phyloP scores from a whole-genome alignment of 768 basidiomycete species.

The Suillus placidus region DNA sequence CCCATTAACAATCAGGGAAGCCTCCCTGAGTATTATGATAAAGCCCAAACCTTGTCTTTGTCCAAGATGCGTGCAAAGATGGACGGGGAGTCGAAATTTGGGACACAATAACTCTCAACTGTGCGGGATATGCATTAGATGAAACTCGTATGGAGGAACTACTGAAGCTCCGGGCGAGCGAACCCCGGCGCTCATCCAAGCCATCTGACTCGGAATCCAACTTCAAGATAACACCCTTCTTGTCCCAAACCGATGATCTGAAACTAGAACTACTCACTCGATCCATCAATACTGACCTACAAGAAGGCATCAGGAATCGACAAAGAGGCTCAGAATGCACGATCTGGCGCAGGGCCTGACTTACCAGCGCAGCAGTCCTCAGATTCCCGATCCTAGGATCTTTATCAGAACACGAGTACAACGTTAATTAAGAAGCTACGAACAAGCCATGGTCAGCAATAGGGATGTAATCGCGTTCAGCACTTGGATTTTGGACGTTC shows the following conservation, averaged over 20 bases:
- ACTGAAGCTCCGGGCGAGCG: neutral
- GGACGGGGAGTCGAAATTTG: constrained; percentile 92
- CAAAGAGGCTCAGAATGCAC: neutral
- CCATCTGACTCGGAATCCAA: neutral
- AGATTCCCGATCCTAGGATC: constrained; percentile 74
- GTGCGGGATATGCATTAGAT: constrained; percentile 5
- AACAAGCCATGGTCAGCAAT: constrained; percentile 84
- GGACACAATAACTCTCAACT: constrained; percentile 94
- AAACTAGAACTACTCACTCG: constrained; percentile 47
- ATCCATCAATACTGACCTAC: constrained; percentile 78
- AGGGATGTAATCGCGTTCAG: constrained; percentile 67
- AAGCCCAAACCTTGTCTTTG: constrained; percentile 61
- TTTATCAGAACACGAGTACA: constrained; percentile 20
- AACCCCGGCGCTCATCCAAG: neutral
- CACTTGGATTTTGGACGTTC: constrained; percentile 56
- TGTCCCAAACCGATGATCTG: neutral
- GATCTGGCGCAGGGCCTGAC: constrained; percentile 18
- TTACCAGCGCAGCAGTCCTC: constrained; percentile 75
- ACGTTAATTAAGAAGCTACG: constrained; percentile 26
- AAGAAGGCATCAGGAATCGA: neutral
- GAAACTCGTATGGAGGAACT: neutral
- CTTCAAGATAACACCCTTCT: neutral
- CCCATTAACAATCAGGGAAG: constrained; percentile 11
- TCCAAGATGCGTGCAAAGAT: constrained; percentile 89
- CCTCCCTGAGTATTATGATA: neutral